Base-by-base conservation (phyloP, 495 filamentous ascomycete species). In the Lasiosphaeria ovina region DNA sequence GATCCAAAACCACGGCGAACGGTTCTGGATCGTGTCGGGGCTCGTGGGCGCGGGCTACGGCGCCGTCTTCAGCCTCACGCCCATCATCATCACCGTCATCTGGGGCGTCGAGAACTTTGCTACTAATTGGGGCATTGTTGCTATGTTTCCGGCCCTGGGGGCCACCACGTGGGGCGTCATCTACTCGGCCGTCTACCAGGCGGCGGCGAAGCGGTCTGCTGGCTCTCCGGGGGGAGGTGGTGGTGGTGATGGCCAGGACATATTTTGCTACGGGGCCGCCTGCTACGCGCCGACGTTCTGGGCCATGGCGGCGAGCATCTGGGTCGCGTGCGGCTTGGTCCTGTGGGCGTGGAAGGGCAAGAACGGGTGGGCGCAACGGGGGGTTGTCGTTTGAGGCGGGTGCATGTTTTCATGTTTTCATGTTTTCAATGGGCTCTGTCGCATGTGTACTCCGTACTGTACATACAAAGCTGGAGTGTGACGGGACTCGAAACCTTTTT, bases 71-170 rank as follows among this genome's bases (percentile, higher is more conserved):
- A 89, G 85, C 44, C 82, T 98, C 12, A 85, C 87, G 0, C 94
- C 94, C 3, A 97, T 97, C 68, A 89, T 97, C 61, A 86, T 97
- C 64, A 89, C 84, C 55, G 90, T 97, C 32, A 92, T 98, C 49
- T 98, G 94, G 94, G 94, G 94, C 40, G 92, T 96, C 2, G 91
- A 97, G 76, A 98, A 98, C 73, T 98, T 98, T 72, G 94, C 90
- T 60, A 98, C 94, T 3, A 98, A 98, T 66, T 98, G 93, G 87
- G 94, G 94, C 12, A 91, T 97, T 60, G 87, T 98, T 14, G 90
- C 90, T 38, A 90, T 95, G 77, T 88, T 92, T 52, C 94, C 94
- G 8, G 94, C 93, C 2, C 72, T 84, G 3, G 93, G 93, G 0
- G 91, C 92, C 0, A 88, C 90, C 0, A 77, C 92, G 9, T 98